Conservation (phyloP, 192 early-diverging fungal genomes). For the Coemansia biformis region DNA sequence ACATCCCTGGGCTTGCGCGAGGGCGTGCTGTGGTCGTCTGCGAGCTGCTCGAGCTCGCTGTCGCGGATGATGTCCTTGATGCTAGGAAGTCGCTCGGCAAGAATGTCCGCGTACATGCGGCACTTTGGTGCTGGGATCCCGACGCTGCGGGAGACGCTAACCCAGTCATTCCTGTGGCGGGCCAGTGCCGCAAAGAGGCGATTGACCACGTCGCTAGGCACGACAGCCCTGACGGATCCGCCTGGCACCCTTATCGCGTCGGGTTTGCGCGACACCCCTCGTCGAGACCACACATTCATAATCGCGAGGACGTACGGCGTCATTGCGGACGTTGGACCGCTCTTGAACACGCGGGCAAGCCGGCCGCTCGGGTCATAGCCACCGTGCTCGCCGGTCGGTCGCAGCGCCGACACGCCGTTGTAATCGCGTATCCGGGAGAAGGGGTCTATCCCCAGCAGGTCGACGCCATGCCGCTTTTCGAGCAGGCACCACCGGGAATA, state of each 20-base stretch:
- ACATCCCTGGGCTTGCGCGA: background rate
- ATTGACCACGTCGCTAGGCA: conserved; percentile 13
- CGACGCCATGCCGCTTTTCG: conserved; percentile 12
- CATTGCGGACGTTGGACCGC: conserved; percentile 6
- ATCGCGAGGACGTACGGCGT: conserved; percentile 28
- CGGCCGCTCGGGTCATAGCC: conserved; percentile 24
- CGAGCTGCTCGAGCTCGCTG: conserved; percentile 18
- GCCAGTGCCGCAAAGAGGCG: conserved; percentile 29
- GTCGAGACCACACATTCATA: background rate
- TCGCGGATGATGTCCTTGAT: conserved; percentile 9
- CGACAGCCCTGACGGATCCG: background rate
- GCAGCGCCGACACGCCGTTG: conserved; percentile 23
- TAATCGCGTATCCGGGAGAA: conserved; percentile 17
- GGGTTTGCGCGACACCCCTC: too few relatives aligned
- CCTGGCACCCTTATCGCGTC: background rate
- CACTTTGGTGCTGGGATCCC: conserved; percentile 18
- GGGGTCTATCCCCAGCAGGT: conserved; percentile 28
- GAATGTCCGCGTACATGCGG: conserved; percentile 9
- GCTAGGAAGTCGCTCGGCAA: conserved; percentile 12
- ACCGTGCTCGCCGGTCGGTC: conserved; percentile 30
- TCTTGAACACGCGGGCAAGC: conserved; percentile 5
- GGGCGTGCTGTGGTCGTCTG: background rate
- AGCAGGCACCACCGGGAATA: conserved; percentile 17
- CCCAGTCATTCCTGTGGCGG: conserved; percentile 35
- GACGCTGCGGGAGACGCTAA: conserved; percentile 31